Percentiles rank a stretch among this genome's conserved stretches.
phyloP scores from a whole-genome alignment of 768 basidiomycete genomes.

The Tulasnella sp. region DNA sequence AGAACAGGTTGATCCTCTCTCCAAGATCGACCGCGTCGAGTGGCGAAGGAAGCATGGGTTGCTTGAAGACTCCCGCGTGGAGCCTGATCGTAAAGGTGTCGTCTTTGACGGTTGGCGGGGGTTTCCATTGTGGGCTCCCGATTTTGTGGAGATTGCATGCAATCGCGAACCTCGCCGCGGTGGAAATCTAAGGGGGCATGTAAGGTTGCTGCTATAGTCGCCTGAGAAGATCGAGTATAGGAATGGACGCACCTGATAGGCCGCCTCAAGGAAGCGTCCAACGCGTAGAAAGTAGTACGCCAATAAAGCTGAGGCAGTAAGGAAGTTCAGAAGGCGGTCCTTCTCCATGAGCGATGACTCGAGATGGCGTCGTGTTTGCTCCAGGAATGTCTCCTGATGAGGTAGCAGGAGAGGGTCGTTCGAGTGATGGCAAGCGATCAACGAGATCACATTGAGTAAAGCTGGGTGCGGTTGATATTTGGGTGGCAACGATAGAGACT shows the following conservation, averaged over 20 bases:
- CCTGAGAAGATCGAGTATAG: not conserved
- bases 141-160: conserved; percentile 14
- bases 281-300: conserved; percentile 2
- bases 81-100: not conserved
- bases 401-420: not conserved
- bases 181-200: not conserved
- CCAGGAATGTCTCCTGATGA: conserved; percentile 11
- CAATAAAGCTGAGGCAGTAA: conserved; percentile 9
- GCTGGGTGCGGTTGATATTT: conserved; percentile 12
- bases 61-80: not conserved
- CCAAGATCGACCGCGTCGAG: conserved; percentile 10
- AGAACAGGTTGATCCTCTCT: conserved; percentile 14
- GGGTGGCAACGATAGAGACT: conserved; percentile 5
- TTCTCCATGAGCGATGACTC: conserved; percentile 1
- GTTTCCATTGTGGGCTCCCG: conserved; percentile 1
- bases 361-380: not conserved
- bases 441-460: conserved; percentile 17
- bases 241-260: conserved; percentile 6
- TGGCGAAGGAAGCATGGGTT: conserved; percentile 11
- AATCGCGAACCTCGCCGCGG: conserved; percentile 11
- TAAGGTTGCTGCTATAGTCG: not conserved
- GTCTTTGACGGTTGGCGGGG: not conserved
- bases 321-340: conserved; percentile 15
- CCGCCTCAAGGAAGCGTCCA: conserved; percentile 14
- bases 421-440: conserved; percentile 12